Evolutionary conservation across 2,329 filamentous ascomycete genomes (phyloP), one percentile per base, ranked within the genome.

Genomic region (Diaporthe sp.): DNA sequence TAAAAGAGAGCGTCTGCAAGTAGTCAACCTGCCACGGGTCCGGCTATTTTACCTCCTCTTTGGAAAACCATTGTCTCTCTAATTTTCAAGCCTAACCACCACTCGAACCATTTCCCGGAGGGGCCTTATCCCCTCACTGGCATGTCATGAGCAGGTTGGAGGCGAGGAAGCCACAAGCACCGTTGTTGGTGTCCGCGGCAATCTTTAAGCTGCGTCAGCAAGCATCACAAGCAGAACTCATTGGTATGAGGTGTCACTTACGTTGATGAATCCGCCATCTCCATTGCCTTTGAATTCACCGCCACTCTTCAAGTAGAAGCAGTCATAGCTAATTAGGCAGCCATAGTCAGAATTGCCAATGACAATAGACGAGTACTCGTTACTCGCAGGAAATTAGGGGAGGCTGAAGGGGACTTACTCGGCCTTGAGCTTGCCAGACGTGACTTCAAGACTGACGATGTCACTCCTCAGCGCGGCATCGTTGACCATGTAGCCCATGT

Each of bases 401-500:
- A 28, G 39, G 39, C n/a, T 20, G 25, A 3, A 28, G 28, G 28
- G 22, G 5, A 68, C 63, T 68, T 25, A 68, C 44, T 68, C 63
- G 31, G 44, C 22, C 31, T 51, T 51, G 22, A 68, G 63, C 44
- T 51, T 68, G 44, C 63, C 63, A 68, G 63, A 68, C 20, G 28
- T 68, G 28, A 68, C 28, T 37, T 68, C 63, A n/a, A 68, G 63
- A 22, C 63, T 68, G 63, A 68, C 63, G 28, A 68, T 68, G 44
- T 68, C 44, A n/a, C 63, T 68, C 31, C 63, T 37, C 22, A n/a
- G 10, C 12, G 63, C 63, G 13, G 63, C 44, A 22, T 68, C 63
- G 13, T 68, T 68, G 13, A 68, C 63, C 63, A 68, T 37, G 31
- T 68, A 68, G 31, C 63, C 63, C 44, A 25, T 22, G 31, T 68